Base-by-base conservation (phyloP, 1,284 basidiomycete species). In the Ustilago cynodontis region DNA sequence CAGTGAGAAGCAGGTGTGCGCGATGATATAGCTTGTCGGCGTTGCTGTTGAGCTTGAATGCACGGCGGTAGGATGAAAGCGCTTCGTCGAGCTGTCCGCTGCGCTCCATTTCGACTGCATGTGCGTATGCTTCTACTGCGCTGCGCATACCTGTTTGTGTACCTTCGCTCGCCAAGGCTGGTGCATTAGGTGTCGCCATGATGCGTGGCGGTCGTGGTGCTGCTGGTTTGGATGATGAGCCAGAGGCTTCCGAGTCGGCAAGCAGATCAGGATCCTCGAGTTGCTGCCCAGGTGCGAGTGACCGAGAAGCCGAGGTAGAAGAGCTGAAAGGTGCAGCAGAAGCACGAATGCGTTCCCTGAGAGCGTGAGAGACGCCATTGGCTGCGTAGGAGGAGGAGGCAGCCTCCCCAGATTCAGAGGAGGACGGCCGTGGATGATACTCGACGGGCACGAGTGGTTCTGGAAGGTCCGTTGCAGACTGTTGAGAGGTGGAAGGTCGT, bases 1-100 rank as follows among this genome's bases (percentile, higher is more conserved):
- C 66, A n/a, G 68, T 68, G 50, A 83, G 69, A 11, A 80, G 66
- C 16, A 71, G 45, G 20, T 71, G 71, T 3, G 80, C 81, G 1
- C 81, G 66, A 35, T 83, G 76, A 51, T 80, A 83, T 41, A 83
- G 71, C 3, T 61, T 65, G 57, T 83, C 81, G 6, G 77, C 77
- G 54, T 74, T 59, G 22, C 61, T 59, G 64, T 83, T 71, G 47
- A 82, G 76, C 59, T 75, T 71, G 58, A 83, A 83, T 9, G 81
- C 81, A 26, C 69, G 66, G 28, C 80, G 77, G 39, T 83, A 83
- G 9, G 70, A 73, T 3, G 49, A 37, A 2, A 82, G 71, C 1
- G 81, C 81, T 24, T 81, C 49, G 37, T 80, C 77, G 10, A 81
- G 68, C 14, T 77, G 63, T 2, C 80, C 80, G 24, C 66, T 69